A percentile compares a stretch with the other conserved stretches of the same genome.
phyloP scores from a whole-genome alignment of 352 stramenopile species.

The Pythium oligandrum region DNA sequence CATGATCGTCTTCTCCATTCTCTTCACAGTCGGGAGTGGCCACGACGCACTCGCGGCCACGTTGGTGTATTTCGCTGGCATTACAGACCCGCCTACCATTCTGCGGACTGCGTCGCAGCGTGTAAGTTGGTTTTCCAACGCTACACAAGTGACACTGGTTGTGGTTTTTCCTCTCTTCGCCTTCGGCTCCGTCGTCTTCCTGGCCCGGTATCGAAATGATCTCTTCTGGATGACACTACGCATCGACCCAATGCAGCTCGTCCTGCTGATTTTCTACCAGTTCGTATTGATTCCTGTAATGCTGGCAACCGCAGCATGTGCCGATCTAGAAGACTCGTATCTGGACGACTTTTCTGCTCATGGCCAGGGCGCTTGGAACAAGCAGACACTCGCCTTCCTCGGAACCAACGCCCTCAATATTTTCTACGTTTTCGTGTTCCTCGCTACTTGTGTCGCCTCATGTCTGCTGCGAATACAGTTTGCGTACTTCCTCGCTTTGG shows the following conservation, averaged over 20 bases:
- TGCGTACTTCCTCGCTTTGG: slow-evolving; percentile 36
- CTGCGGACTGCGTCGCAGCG: background rate
- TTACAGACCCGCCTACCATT: background rate
- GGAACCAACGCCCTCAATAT: slow-evolving; percentile 31
- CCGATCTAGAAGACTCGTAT: slow-evolving; percentile 29
- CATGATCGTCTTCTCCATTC: slow-evolving; percentile 18
- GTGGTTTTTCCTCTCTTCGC: slow-evolving; percentile 28
- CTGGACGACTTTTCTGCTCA: slow-evolving; percentile 3
- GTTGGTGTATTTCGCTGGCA: background rate
- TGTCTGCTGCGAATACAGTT: slow-evolving; percentile 54
- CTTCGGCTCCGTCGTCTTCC: slow-evolving; percentile 15
- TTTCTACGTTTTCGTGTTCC: slow-evolving; percentile 42
- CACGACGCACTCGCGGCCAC: slow-evolving; percentile 6
- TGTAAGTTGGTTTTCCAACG: background rate
- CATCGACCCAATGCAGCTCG: slow-evolving; percentile 35
- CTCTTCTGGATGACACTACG: slow-evolving; percentile 23
- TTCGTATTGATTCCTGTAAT: slow-evolving; percentile 31
- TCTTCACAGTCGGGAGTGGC: slow-evolving; percentile 1
- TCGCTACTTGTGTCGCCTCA: slow-evolving; percentile 29
- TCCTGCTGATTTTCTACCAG: slow-evolving; percentile 43
- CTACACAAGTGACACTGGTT: background rate
- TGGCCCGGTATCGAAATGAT: slow-evolving; percentile 25
- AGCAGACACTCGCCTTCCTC: slow-evolving; percentile 20
- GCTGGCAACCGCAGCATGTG: slow-evolving; percentile 26
- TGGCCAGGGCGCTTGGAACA: background rate